These are phyloP conservation scores for Voacanga thouarsii DNA, from an alignment of 257 asterid genomes.

Conservation along the genomic window DNA sequence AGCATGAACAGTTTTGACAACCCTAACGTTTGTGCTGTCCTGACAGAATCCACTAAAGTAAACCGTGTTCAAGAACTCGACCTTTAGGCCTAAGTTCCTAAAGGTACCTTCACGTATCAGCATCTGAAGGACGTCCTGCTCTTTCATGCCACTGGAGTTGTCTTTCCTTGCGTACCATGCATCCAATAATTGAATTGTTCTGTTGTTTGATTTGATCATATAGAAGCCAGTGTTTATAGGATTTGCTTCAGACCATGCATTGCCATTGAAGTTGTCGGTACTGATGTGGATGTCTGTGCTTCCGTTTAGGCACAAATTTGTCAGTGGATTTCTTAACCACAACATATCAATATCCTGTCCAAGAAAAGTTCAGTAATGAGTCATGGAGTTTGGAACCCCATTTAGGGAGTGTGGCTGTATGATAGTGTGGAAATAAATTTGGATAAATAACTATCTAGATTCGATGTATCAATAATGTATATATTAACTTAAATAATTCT, in stretches of 20 bases:
- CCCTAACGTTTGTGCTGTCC: neutral
- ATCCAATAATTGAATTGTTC: neutral
- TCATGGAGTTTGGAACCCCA: too few relatives aligned
- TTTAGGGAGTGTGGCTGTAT: too few relatives aligned
- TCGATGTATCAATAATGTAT: too few relatives aligned
- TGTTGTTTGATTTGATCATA: neutral
- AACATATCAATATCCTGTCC: neutral
- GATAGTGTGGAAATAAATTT: too few relatives aligned
- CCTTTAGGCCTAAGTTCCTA: neutral
- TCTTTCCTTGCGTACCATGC: neutral
- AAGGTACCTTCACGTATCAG: neutral
- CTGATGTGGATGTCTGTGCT: neutral
- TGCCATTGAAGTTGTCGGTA: neutral
- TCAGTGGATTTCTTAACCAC: neutral
- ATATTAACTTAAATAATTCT: too few relatives aligned
- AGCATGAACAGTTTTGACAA: neutral
- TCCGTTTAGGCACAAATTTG: neutral
- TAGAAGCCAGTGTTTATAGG: neutral
- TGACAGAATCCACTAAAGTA: neutral
- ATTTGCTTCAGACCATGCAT: neutral
- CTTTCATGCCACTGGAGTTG: neutral
- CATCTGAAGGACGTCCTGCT: neutral
- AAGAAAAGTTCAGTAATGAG: too few relatives aligned
- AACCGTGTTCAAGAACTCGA: neutral
- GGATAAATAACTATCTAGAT: too few relatives aligned